Base-by-base conservation (phyloP, 768 basidiomycete species). In the Cubamyces lactineus region DNA sequence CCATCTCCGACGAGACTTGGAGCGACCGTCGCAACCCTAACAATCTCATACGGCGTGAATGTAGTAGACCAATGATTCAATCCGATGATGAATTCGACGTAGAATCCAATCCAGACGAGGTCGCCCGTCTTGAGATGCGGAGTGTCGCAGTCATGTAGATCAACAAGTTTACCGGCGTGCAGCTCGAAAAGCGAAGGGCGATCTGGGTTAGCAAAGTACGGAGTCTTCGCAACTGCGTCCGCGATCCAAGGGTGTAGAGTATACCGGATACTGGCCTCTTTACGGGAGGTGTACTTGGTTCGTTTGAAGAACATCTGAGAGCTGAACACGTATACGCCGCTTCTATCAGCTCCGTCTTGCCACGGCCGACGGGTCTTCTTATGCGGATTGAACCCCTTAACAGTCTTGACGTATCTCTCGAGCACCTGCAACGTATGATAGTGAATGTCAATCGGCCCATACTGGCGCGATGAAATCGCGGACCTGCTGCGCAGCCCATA, bases 221-320 rank as follows among this genome's bases (percentile, higher is more conserved):
- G 9, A 1, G 48, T 49, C 9, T n/a, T 49, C 7, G 34, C 48
- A 8, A 16, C 28, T 13, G 15, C 48, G 2, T 15, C n/a, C 28
- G 4, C 48, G 5, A 49, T 49, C 48, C 48, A 49, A 3, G 48
- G 48, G 11, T 49, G 48, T 15, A 49, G 48, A 7, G 28, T 7
- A 30, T 49, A 49, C 16, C 1, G 5, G 11, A 26, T 1, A 13
- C 15, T 28, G 26, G 48, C 48, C 28, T 49, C 48, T 21, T 30
- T 49, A 5, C 23, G n/a, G 1, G 48, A 3, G 26, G 48, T 49
- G 15, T 16, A 49, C 28, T 17, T 8, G 7, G 48, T 49, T 5
- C 48, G 48, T 28, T 49, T 49, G 48, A 49, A 30, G 28, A 30
- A 49, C 48, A 49, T 49, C 16, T 49, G 48, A 15, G 48, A 5